A percentile compares a stretch with the other conserved stretches of the same genome.
Conservation (phyloP, 306 rosid genomes). For the Quercus parvula region DNA sequence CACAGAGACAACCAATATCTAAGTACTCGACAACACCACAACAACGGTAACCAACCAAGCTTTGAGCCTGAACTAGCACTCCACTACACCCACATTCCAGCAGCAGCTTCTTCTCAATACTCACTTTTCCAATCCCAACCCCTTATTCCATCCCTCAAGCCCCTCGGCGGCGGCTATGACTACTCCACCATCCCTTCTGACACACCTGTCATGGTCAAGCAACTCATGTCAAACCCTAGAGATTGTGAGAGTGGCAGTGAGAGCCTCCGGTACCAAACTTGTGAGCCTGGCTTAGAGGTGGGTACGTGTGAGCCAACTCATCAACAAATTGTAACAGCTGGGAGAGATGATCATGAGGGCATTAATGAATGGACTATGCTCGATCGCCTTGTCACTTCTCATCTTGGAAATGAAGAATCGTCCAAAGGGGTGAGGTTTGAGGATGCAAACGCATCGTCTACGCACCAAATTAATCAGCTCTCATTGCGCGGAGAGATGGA, state of each 20-base stretch:
- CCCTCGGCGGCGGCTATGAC: conserved; percentile 22
- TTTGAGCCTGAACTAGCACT: conserved; percentile 54
- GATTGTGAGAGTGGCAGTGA: conserved; percentile 69
- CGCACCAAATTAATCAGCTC: conserved; percentile 53
- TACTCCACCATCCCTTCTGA: conserved; percentile 37
- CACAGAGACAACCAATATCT: conserved; percentile 57
- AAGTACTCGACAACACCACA: conserved; percentile 42
- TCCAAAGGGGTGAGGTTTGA: conserved; percentile 53
- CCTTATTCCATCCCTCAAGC: conserved; percentile 33
- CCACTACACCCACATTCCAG: conserved; percentile 46
- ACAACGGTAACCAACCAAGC: conserved; percentile 25
- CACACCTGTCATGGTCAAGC: conserved; percentile 46
- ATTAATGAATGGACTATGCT: conserved; percentile 75
- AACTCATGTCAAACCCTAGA: conserved; percentile 65
- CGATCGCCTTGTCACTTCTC: conserved; percentile 65
- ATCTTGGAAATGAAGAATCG: conserved; percentile 60
- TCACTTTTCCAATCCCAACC: conserved; percentile 56
- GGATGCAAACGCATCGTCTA: conserved; percentile 39
- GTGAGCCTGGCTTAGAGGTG: conserved; percentile 47
- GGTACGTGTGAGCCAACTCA: conserved; percentile 43
- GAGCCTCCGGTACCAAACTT: conserved; percentile 50
- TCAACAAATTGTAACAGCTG: conserved; percentile 30
- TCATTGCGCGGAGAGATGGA: conserved; percentile 84
- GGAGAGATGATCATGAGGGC: conserved; percentile 32
- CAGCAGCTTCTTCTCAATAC: conserved; percentile 27